Percentiles rank a stretch among this genome's conserved stretches.
Conservation (phyloP, 345 rosid genomes). For the Eucalyptus grandis region DNA sequence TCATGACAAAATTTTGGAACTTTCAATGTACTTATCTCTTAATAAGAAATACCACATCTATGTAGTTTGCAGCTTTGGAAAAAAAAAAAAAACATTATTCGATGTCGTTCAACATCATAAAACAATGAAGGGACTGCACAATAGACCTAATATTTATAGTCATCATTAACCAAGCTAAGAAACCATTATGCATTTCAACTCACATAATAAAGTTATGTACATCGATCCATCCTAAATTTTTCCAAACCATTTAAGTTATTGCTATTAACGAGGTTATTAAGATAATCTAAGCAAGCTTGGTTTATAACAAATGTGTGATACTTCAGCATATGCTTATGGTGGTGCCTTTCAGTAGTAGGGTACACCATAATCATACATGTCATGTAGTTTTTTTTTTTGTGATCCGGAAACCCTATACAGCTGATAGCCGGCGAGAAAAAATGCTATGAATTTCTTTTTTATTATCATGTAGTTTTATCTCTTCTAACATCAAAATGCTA, state of each 20-base stretch:
- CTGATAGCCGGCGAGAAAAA: not conserved
- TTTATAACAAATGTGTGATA: not conserved
- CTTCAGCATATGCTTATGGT: not conserved
- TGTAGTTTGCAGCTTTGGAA: not conserved
- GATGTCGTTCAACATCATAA: not conserved
- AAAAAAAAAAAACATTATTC: not conserved
- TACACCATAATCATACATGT: not conserved
- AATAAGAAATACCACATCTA: not conserved
- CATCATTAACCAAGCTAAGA: not conserved
- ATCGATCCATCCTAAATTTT: not conserved
- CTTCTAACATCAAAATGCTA: not conserved
- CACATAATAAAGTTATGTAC: not conserved
- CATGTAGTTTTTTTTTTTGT: not conserved
- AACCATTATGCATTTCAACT: not conserved
- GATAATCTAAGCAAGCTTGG: not conserved
- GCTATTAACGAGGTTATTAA: not conserved
- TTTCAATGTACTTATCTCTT: too few species aligned
- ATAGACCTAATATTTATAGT: fast-evolving
- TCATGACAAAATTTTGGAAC: too few species aligned
- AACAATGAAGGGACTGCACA: not conserved
- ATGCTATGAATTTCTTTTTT: not conserved
- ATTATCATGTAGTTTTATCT: not conserved
- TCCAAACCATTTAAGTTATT: not conserved
- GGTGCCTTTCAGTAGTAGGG: fast-evolving
- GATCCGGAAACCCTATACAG: too few species aligned